These are phyloP conservation scores for Auricularia cornea DNA, from an alignment of 768 basidiomycete genomes.

Conservation along the genomic window DNA sequence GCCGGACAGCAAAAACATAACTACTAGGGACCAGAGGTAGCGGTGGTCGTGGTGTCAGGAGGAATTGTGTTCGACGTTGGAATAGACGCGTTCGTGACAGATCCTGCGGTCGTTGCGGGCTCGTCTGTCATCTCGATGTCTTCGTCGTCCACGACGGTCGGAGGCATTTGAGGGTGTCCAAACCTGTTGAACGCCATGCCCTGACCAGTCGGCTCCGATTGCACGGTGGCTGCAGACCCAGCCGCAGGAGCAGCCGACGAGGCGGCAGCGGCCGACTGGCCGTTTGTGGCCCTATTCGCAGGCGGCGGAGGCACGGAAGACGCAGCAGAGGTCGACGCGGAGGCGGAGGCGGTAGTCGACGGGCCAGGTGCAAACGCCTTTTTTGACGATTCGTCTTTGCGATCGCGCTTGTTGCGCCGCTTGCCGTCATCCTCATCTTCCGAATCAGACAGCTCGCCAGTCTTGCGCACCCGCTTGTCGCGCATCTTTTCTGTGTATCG, in stretches of 20 bases:
- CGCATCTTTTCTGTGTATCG: conserved; percentile 48
- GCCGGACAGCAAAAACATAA: not conserved
- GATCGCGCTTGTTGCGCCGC: conserved; percentile 42
- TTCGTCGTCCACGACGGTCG: not conserved
- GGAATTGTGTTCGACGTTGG: not conserved
- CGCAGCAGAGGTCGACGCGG: not conserved
- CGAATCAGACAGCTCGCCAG: conserved; percentile 90
- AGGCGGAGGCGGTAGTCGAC: not conserved
- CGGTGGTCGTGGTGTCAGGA: not conserved
- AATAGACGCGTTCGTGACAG: not conserved
- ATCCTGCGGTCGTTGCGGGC: not conserved
- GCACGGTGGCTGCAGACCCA: not conserved
- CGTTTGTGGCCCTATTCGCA: not conserved
- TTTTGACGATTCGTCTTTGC: not conserved
- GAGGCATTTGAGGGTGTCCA: not conserved
- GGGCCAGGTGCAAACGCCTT: not conserved
- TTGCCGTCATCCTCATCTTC: conserved; percentile 95
- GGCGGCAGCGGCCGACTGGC: not conserved
- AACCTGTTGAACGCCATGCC: not conserved
- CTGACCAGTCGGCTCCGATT: not conserved
- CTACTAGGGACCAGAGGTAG: not conserved
- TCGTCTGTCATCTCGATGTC: not conserved
- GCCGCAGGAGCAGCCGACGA: not conserved
- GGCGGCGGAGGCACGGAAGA: not conserved
- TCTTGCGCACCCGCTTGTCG: conserved; percentile 73